Conservation (phyloP, 2,329 filamentous ascomycete genomes). For the Claviceps sp. region DNA sequence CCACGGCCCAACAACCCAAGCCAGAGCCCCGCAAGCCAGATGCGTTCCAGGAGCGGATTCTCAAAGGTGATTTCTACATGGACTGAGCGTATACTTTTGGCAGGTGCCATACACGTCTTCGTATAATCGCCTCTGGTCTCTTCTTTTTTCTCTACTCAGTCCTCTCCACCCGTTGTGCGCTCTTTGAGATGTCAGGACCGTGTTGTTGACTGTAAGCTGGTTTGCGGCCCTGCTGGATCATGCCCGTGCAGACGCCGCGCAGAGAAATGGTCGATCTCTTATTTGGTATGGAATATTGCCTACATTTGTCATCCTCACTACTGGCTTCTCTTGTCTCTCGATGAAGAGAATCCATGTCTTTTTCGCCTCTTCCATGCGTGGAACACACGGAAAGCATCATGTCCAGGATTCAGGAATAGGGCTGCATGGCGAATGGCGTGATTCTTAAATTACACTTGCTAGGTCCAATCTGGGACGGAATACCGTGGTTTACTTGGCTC, state of each 20-base stretch:
- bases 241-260: background rate
- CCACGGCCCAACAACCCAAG: constrained; percentile 29
- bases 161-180: background rate
- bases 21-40: constrained; percentile 61
- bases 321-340: background rate
- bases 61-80: constrained; percentile 98
- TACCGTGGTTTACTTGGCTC: too few relatives aligned
- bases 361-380: background rate
- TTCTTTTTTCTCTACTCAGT: background rate
- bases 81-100: constrained; percentile 38
- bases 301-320: background rate
- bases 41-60: constrained; percentile 89
- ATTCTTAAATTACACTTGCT: background rate
- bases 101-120: too few relatives aligned
- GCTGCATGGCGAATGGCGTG: background rate
- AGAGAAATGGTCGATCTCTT: background rate
- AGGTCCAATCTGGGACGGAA: too few relatives aligned
- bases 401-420: background rate
- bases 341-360: background rate
- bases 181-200: too few relatives aligned
- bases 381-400: background rate
- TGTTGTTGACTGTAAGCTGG: too few relatives aligned
- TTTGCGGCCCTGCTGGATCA: background rate
- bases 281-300: background rate
- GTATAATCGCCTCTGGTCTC: background rate